Evolutionary conservation across 2,329 filamentous ascomycete genomes (phyloP), one percentile per base, ranked within the genome.

Genomic region (Penicillium sumatraense): DNA sequence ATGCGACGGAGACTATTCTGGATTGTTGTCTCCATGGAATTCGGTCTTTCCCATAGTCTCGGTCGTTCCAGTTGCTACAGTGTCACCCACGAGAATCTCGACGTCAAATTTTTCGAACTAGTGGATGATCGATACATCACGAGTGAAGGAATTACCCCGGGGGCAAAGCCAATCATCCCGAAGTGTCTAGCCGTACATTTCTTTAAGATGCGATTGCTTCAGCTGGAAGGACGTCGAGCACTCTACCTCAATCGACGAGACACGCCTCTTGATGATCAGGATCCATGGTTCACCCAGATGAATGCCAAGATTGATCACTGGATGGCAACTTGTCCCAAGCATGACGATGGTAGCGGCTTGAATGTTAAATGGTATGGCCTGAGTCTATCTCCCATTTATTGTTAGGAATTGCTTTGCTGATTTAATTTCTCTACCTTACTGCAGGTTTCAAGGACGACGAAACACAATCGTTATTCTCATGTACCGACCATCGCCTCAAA

Each of bases 181-280:
- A 99, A 99, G 72, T 85, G 90, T 65, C 87, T 96, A 23, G 88
- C 91, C 2, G 92, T 97, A 58, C 93, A 99, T 71, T 95, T 96
- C 66, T 92, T 92, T 78, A 93, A 90, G 69, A 96, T 97, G 91
- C 84, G 91, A 52, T 75, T 96, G 54, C 79, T 93, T 11, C 93
- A 97, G 71, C 86, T 93, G 13, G 93, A 98, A 73, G 95, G 97
- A 40, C 84, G 92, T 54, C 85, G 92, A 54, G 88, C 87, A 6
- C 79, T 98, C 1, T 98, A 99, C 70, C 88, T 96, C 64, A 89
- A 88, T 72, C 95, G 95, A 73, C 84, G 88, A 41, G 77, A 86
- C 0, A 87, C 90, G 48, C 93, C 93, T 0, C 85, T 84, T 50
- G 85, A 89, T 68, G 91, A 96, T 66, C 82, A 85, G 36, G 89